Base-by-base conservation (phyloP, 306 rosid species). In the Fragaria vesca region DNA sequence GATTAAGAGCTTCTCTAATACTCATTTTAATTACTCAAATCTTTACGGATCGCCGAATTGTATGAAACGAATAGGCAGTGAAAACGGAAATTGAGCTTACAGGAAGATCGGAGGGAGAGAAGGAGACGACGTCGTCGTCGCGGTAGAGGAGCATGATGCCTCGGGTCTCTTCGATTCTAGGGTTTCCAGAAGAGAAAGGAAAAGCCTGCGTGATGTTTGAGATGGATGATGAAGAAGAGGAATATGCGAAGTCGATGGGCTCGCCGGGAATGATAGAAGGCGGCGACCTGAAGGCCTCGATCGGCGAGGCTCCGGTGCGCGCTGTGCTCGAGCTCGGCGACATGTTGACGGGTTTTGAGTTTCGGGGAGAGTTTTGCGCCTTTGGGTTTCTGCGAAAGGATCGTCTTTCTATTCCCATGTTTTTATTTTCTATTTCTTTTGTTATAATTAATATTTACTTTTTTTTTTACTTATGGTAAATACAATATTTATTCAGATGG, bases 151-250 rank as follows among this genome's bases (percentile, higher is more conserved):
- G 93, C 90, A 95, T 90, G 86, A 92, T 91, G 67, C 98, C 98
- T 8, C 93, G 88, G 45, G 91, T 88, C 80, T 95, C 98, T 54
- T 95, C 98, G 72, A 95, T 89, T 88, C 97, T 95, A 86, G 97
- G 97, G 93, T 95, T 95, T 85, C 98, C 98, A 15, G 97, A 95
- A 63, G 97, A 95, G 96, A 95, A 95, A 54, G 85, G 94, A 72
- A 88, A 88, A 46, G 88, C 86, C 73, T 90, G 90, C 17, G 91
- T 86, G 71, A 81, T 40, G 74, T 77, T 66, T 7, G 95, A 78
- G 26, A 89, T 81, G 6, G 93, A 85, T 46, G 88, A 86, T 0
- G 88, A 85, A 1, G 97, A 86, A 0, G 85, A 87, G 0, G 83
- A 84, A 1, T 81, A 80, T 0, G 86, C 73, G 9, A 85, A 80